A percentile compares a stretch with the other conserved stretches of the same genome.
phyloP scores from a whole-genome alignment of 2,329 filamentous ascomycete genomes.

The Byssochlamys sp. region DNA sequence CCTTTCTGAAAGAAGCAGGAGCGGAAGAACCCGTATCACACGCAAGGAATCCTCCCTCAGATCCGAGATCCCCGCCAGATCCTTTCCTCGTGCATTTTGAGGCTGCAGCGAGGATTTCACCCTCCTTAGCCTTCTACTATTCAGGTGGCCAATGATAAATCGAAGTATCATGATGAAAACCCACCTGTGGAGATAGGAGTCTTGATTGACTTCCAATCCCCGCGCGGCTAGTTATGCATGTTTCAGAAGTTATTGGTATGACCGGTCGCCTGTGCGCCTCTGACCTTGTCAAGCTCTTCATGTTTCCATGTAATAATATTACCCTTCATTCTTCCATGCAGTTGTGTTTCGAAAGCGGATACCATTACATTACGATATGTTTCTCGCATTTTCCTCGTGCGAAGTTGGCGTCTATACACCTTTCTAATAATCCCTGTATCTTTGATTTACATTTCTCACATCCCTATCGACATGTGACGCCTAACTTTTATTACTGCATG shows the following conservation, averaged over 20 bases:
- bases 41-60: neutral
- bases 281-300: neutral
- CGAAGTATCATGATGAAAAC: neutral
- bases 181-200: neutral
- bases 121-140: neutral
- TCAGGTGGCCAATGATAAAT: neutral
- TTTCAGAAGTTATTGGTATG: neutral
- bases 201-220: neutral
- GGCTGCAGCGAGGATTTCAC: neutral
- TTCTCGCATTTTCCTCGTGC: neutral
- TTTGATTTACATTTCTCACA: neutral
- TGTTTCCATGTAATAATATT: neutral
- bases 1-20: neutral
- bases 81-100: neutral
- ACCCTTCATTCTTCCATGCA: neutral
- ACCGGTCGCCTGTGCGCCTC: neutral
- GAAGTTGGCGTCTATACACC: neutral
- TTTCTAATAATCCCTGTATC: neutral
- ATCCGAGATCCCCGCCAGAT: neutral
- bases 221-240: neutral
- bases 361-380: neutral
- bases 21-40: neutral
- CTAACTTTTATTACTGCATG: neutral
- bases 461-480: neutral
- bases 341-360: neutral